These are phyloP conservation scores for Sclerospora graminicola DNA, from an alignment of 352 stramenopile species.

Conservation along the genomic window DNA sequence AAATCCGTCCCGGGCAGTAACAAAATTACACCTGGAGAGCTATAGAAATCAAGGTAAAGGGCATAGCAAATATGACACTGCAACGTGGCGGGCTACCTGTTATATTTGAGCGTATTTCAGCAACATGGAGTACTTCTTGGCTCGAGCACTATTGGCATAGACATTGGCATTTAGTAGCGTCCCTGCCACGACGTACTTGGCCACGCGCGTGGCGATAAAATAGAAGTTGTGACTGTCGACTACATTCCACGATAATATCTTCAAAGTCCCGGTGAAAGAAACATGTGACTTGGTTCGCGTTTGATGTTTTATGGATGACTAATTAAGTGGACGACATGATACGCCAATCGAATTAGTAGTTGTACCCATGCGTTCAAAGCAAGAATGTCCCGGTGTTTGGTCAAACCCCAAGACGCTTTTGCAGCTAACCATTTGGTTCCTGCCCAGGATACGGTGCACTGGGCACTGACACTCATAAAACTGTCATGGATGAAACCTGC, in stretches of 20 bases:
- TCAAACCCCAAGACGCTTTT: constrained; percentile 28
- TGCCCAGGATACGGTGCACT: constrained; percentile 32
- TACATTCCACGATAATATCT: constrained; percentile 26
- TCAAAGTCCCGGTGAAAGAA: constrained; percentile 30
- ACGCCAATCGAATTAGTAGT: constrained; percentile 42
- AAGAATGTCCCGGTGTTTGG: constrained; percentile 30
- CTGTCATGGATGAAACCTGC: constrained; percentile 23
- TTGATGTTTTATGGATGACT: constrained; percentile 41
- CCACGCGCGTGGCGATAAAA: constrained; percentile 24
- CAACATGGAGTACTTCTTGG: constrained; percentile 31
- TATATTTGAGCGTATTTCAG: constrained; percentile 23
- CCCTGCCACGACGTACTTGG: constrained; percentile 34
- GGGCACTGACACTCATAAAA: too few species aligned
- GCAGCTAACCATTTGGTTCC: constrained; percentile 39
- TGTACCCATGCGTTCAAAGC: constrained; percentile 45
- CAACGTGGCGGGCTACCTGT: constrained; percentile 24
- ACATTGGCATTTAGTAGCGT: constrained; percentile 25
- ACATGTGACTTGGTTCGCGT: constrained; percentile 34
- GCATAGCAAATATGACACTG: constrained; percentile 37
- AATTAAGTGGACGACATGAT: constrained; percentile 49
- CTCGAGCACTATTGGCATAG: constrained; percentile 25
- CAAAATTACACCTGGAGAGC: too few species aligned
- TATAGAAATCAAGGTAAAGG: too few species aligned
- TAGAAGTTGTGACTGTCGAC: constrained; percentile 32
- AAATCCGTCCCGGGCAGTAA: too few species aligned